Base-by-base conservation (phyloP, 2,329 filamentous ascomycete genomes). In the Akanthomyces lecanii region DNA sequence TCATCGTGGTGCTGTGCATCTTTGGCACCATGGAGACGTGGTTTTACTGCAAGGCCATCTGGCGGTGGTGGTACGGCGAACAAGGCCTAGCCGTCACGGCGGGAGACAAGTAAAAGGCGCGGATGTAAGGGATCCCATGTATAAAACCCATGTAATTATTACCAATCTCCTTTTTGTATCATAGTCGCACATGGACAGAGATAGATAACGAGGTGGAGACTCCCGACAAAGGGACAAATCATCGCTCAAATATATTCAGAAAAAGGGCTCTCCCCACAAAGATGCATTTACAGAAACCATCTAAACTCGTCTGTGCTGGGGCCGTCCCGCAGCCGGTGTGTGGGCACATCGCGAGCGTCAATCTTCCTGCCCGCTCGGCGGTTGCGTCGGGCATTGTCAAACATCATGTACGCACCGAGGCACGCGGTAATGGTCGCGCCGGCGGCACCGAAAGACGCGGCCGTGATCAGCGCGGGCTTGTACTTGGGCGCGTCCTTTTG, bases 401-500 rank as follows among this genome's bases (percentile, higher is more conserved):
- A 71, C 21, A 85, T 78, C 88, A 90, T 91, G 68, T 80, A 90
- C 0, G 75, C 63, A 0, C 86, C 87, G 61, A 90, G 69, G 8
- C 76, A 58, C 1, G 80, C 73, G 0, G 87, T 83, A 61, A 88
- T 72, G 0, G 84, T 64, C 5, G 82, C 80, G 0, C 89, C 89
- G 0, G 77, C 77, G 0, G 81, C 88, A 0, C 88, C 88, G 74
- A 89, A 89, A 0, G 79, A 79, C 1, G 86, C 86, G 1, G 85
- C 89, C 0, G 86, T 90, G 40, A 85, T 82, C 48, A 91, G 72
- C 0, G 88, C 88, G 1, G 77, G 86, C 63, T 85, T 80, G 68
- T 91, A 91, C 67, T 88, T 85, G 0, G 88, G 89, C 11, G 83
- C 83, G 68, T 89, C 86, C 65, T 84, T 75, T 40, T 81, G 77